phyloP scores from a whole-genome alignment of 2,329 filamentous ascomycete species.

The Stemphylium vesicarium region DNA sequence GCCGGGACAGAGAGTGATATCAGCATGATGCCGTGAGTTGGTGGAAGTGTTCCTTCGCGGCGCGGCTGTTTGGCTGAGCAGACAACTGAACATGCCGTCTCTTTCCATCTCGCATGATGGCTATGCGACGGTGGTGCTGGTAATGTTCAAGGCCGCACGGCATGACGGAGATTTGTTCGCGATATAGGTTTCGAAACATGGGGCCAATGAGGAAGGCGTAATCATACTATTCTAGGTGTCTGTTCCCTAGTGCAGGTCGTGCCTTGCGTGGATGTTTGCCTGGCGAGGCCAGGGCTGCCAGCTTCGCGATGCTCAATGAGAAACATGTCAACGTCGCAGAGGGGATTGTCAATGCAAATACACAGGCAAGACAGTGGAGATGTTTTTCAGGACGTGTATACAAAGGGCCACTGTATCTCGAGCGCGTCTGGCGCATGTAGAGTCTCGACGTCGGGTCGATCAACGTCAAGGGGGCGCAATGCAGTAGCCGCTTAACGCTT shows the following conservation, averaged over 20 bases:
- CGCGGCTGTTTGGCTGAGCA: not conserved
- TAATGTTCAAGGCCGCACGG: not conserved
- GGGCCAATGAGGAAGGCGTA: conserved; percentile 16
- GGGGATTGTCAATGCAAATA: not conserved
- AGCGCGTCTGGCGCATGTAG: conserved; percentile 11
- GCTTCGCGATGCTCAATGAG: conserved; percentile 1
- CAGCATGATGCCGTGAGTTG: conserved; percentile 1
- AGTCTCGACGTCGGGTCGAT: conserved; percentile 16
- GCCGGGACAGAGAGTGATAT: conserved; percentile 3
- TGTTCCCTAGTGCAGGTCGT: conserved; percentile 4
- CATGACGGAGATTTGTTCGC: conserved; percentile 1
- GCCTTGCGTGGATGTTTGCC: not conserved
- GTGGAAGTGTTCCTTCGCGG: not conserved
- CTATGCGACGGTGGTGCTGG: not conserved
- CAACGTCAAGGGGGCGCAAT: not conserved
- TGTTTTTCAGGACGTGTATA: not conserved
- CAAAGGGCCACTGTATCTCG: not conserved
- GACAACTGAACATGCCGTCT: too few relatives aligned
- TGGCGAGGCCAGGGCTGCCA: not conserved
- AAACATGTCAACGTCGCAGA: not conserved
- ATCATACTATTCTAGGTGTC: conserved; percentile 9
- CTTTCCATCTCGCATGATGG: too few relatives aligned
- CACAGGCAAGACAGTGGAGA: not conserved
- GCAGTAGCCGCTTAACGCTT: too few relatives aligned
- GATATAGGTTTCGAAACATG: conserved; percentile 18